Evolutionary conservation across 208 protist species (phyloP), one percentile per base, ranked within the genome.

Genomic region (Angomonas deanei): DNA sequence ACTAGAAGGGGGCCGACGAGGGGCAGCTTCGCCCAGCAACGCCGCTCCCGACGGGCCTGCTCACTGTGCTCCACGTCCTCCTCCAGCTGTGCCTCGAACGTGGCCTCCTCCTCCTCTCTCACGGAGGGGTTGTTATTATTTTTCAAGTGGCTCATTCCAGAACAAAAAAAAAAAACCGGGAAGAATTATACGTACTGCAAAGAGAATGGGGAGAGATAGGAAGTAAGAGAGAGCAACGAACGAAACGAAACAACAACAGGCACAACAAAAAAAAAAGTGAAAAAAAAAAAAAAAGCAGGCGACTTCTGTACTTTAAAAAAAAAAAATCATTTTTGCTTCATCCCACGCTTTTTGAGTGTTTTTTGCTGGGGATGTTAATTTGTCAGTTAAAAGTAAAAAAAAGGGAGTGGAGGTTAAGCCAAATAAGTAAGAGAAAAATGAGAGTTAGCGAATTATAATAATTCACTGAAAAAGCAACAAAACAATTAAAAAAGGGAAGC

Each of bases 1-100:
- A 72, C 64, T 23, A 33, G 49, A 21, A 61, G 32, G n/a, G n/a
- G 24, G 3, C 64, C 74, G 57, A 75, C 58, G 28, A 75, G 13
- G 8, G 74, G 68, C 26, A 80, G 50, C 2, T 58, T 27, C 42
- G 46, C 47, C 48, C 36, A 42, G 11, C 36, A 15, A 15, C 36
- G 8, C 11, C 36, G 8, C 11, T n/a, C n/a, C n/a, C n/a, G n/a
- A n/a, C n/a, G n/a, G n/a, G n/a, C n/a, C n/a, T n/a, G n/a, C n/a
- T n/a, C 11, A 8, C 8, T 42, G 8, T 8, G 36, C 11, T 42
- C 11, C 36, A 15, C 15, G 11, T 42, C 36, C 36, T n/a, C n/a
- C 5, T 15, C 5, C 42, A 49, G 2, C 42, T 5, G n/a, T 21
- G 42, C 5, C 42, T 5, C 24, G n/a, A 21, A 26, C 13, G 5